Conservation (phyloP, 257 asterid species). For the Rauvolfia tetraphylla region DNA sequence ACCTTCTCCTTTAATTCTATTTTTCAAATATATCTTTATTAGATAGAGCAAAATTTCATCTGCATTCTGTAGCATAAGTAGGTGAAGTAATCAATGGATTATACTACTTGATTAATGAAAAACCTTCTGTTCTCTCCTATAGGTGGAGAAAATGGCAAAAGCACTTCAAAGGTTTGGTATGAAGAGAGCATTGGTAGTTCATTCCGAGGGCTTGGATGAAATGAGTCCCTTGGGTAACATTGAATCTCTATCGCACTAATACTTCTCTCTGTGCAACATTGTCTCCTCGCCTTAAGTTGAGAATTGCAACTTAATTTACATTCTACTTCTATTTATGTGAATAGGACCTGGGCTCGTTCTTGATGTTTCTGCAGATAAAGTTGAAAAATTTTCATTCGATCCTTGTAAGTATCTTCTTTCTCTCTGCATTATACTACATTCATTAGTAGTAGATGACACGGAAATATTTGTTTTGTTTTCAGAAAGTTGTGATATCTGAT, state of each 20-base stretch:
- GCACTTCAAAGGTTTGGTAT: conserved; percentile 77
- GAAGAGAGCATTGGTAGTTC: conserved; percentile 79
- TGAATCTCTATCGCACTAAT: not conserved
- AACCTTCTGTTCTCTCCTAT: not conserved
- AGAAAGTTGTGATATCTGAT: not conserved
- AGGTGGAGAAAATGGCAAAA: conserved; percentile 75
- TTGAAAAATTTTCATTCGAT: conserved; percentile 60
- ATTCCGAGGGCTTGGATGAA: conserved; percentile 81
- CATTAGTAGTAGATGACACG: not conserved
- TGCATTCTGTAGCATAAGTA: not conserved
- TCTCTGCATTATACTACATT: conserved; percentile 10
- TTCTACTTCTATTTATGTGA: not conserved
- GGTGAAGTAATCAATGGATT: not conserved
- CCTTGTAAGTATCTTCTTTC: conserved; percentile 54
- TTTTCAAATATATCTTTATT: not conserved
- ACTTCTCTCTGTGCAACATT: not conserved
- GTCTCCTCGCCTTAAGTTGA: not conserved
- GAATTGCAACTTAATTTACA: not conserved
- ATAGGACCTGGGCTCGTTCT: conserved; percentile 74
- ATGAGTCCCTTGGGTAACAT: conserved; percentile 87
- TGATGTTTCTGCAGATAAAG: conserved; percentile 56
- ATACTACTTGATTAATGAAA: not conserved
- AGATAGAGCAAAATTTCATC: not conserved
- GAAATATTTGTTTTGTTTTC: not conserved
- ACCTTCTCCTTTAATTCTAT: not conserved